Evolutionary conservation across 306 rosid species (phyloP), one percentile per base, ranked within the genome.

Genomic region (Dalbergia oliveri): DNA sequence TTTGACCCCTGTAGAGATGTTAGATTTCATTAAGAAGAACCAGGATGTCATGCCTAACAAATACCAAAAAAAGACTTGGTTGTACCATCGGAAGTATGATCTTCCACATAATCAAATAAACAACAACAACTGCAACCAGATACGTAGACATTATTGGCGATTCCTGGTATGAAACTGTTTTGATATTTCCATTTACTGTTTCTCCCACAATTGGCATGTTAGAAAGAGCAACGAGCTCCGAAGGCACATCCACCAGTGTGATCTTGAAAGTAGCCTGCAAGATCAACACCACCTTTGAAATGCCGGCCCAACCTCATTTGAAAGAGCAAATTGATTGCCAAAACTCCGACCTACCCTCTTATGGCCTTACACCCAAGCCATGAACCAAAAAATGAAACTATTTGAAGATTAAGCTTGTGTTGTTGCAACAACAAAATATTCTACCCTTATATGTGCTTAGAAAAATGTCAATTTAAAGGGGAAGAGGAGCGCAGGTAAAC

Each of bases 91-190:
- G 91, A 35, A 47, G 99, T 94, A 47, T 91, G 89, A 80, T 94
- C 97, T 83, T 94, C 99, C 72, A 94, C 94, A 76, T 80, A 93
- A 88, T 93, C 97, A 84, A 94, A 91, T 84, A 94, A 86, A 71
- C 97, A 53, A 94, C 90, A 72, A 93, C 97, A 58, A 94, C 88
- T 1, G 97, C 97, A 84, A 92, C 99, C 83, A 94, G 80, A 84
- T 94, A 94, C 35, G 99, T 92, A 57, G 97, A 94, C 99, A 94
- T 94, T 70, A 89, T 83, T 43, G 99, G 97, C 26, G 99, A 88
- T 85, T 94, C 99, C 77, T 85, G 86, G 78, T 81, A 94, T 12
- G 90, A 77, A 79, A 94, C 94, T 15, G 86, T 91, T 86, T 88
- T 94, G 45, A 86, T 75, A 74, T 82, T 67, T 21, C 94, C 97